Base-by-base conservation (phyloP, 2,329 filamentous ascomycete species). In the Aspergillus clavatus region DNA sequence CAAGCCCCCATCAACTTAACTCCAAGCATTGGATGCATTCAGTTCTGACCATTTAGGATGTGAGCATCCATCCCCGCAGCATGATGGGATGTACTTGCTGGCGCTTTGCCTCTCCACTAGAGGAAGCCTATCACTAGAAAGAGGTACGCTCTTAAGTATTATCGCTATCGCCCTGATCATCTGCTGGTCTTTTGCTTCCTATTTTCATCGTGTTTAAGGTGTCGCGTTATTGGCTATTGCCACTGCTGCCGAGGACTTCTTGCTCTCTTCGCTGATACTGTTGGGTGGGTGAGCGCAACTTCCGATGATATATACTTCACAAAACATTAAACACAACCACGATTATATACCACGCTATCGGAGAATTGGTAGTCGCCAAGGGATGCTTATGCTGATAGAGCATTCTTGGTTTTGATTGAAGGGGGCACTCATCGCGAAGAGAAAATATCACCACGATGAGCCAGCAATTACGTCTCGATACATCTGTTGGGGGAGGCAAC, bases 381-480 rank as follows among this genome's bases (percentile, higher is more conserved):
- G 14, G 10, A 16, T 21, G 31, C 31, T 35, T 35, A 35, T 35
- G 16, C 11, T 6, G 5, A 35, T 11, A 2, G 19, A 35, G 31
- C 31, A 35, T 10, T 21, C n/a, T 35, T 1, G 8, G 5, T 16
- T 35, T 18, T 5, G 31, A 1, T 19, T 11, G 2, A 18, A 18
- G 18, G 10, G 19, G 31, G 31, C 31, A 16, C 18, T 35, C 21
- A 19, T 26, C 19, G n/a, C 21, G 23, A n/a, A 38, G 35, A 21
- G 24, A n/a, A 29, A 29, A 40, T 28, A 22, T 5, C 5, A 35
- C 24, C 40, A 51, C 36, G 7, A 59, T 59, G 56, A 47, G 41
- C 35, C 33, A 44, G 18, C 41, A 43, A 28, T 29, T 56, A 22
- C 48, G 43, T 23, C 31, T 62, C 38, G 51, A 62, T 41, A 62